A percentile compares a stretch with the other conserved stretches of the same genome.
These are phyloP conservation scores for Aspergillus vadensis DNA, from an alignment of 2,329 filamentous ascomycete species.

Conservation along the genomic window DNA sequence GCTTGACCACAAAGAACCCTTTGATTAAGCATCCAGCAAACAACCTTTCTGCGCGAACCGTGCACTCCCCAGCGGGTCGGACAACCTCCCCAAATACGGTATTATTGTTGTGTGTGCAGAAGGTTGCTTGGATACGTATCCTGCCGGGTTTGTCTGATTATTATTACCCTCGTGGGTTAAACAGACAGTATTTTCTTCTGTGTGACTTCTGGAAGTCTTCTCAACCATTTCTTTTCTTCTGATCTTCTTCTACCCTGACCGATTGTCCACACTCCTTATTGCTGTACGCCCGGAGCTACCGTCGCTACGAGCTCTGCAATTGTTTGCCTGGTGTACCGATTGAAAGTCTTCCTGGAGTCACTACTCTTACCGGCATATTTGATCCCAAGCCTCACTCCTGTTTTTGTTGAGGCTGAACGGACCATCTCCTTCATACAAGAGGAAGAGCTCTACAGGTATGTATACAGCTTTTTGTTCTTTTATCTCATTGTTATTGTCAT, in stretches of 20 bases:
- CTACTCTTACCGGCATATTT: conserved; percentile 12
- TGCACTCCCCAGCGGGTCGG: conserved; percentile 22
- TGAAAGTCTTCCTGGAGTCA: conserved; percentile 17
- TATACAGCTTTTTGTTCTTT: not conserved
- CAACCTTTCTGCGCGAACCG: conserved; percentile 16
- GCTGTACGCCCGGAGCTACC: not conserved
- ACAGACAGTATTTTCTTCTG: conserved; percentile 4
- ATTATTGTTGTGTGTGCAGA: conserved; percentile 13
- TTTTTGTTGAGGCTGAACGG: not conserved
- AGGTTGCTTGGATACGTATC: conserved; percentile 11
- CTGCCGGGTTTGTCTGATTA: conserved; percentile 4
- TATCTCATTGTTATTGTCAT: not conserved
- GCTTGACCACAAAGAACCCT: conserved; percentile 4
- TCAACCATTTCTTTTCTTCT: conserved; percentile 13
- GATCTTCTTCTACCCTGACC: conserved; percentile 1
- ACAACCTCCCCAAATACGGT: conserved; percentile 9
- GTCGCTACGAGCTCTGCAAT: not conserved
- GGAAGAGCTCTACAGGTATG: conserved; percentile 18
- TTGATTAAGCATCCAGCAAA: conserved; percentile 10
- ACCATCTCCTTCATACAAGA: not conserved
- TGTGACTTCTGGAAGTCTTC: conserved; percentile 21
- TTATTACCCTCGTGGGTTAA: conserved; percentile 16
- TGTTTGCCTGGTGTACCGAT: conserved; percentile 7
- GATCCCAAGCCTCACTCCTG: not conserved
- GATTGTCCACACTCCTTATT: not conserved